Evolutionary conservation across 768 basidiomycete species (phyloP).

Genomic region (Xerocomus brunneocitrinus): DNA sequence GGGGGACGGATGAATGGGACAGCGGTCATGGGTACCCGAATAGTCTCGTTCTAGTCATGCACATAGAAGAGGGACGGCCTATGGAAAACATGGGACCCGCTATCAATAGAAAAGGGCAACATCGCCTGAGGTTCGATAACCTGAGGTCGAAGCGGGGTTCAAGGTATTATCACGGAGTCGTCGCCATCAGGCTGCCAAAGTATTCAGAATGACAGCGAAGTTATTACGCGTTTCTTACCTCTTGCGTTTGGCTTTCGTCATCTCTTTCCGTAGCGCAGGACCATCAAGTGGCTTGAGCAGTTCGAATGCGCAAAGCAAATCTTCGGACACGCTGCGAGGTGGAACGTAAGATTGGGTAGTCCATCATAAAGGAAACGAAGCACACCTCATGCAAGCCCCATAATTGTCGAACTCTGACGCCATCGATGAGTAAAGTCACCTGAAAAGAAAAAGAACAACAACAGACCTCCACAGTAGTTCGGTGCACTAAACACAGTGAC

Average conservation of each 20-base stretch:
- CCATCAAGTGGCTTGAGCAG: slow-evolving; percentile 93
- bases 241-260: slow-evolving; percentile 98
- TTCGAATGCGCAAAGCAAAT: slow-evolving; percentile 95
- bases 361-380: slow-evolving; percentile 1
- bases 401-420: slow-evolving; percentile 87
- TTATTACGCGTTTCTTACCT: slow-evolving; percentile 45
- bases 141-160: slow-evolving; percentile 2
- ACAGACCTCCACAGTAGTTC: slow-evolving; percentile 91
- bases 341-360: slow-evolving; percentile 12
- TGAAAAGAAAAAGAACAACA: slow-evolving; percentile 1
- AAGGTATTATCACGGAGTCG: slow-evolving; percentile 23
- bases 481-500: slow-evolving; percentile 99
- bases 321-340: slow-evolving; percentile 79
- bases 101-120: slow-evolving; percentile 8
- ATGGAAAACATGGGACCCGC: slow-evolving; percentile 16
- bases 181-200: slow-evolving; percentile 30
- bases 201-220: neutral
- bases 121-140: slow-evolving; percentile 1
- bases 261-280: slow-evolving; percentile 92
- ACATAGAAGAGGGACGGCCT: slow-evolving; percentile 16
- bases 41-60: slow-evolving; percentile 24
- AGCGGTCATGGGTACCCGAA: slow-evolving; percentile 26
- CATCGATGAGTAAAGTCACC: slow-evolving; percentile 14
- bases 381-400: slow-evolving; percentile 89
- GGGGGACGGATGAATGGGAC: slow-evolving; percentile 3